Evolutionary conservation across 2,329 filamentous ascomycete genomes (phyloP).

Genomic region (Neophaeococcomyces aloes): DNA sequence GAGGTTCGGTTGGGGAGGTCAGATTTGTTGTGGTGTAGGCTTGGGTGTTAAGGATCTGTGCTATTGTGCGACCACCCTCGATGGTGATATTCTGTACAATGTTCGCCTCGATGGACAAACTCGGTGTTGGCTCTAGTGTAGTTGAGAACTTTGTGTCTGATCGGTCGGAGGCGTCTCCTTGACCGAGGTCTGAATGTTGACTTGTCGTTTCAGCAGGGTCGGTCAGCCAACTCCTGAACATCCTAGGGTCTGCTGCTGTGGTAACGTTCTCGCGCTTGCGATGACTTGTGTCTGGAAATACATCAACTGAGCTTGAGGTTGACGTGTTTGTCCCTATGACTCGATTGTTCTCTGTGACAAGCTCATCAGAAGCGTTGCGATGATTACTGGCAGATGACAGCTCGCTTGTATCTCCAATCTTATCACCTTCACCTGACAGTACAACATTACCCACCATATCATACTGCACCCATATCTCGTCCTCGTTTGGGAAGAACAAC

Average conservation of each 20-base stretch:
- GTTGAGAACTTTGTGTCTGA: too few relatives aligned
- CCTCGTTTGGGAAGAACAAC: slow-evolving; percentile 27
- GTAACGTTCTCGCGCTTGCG: too few relatives aligned
- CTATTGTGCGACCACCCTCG: slow-evolving; percentile 22
- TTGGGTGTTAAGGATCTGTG: slow-evolving; percentile 24
- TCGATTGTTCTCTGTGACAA: too few relatives aligned
- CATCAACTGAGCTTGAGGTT: too few relatives aligned
- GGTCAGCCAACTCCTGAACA: too few relatives aligned
- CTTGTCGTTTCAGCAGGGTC: too few relatives aligned
- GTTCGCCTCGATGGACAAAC: background rate
- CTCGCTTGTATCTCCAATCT: background rate
- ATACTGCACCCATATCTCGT: slow-evolving; percentile 30
- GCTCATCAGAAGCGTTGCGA: background rate
- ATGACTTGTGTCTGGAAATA: too few relatives aligned
- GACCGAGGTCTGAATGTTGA: too few relatives aligned
- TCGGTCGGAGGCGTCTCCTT: too few relatives aligned
- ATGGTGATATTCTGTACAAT: background rate
- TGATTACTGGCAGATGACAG: background rate
- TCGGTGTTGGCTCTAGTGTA: too few relatives aligned
- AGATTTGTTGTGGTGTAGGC: slow-evolving; percentile 26
- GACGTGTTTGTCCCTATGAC: too few relatives aligned
- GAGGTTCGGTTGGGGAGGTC: slow-evolving; percentile 23
- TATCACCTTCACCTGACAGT: background rate
- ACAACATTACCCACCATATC: slow-evolving; percentile 21
- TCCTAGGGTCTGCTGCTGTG: too few relatives aligned